Conservation (phyloP, 345 rosid species). For the Sisymbrium irio region DNA sequence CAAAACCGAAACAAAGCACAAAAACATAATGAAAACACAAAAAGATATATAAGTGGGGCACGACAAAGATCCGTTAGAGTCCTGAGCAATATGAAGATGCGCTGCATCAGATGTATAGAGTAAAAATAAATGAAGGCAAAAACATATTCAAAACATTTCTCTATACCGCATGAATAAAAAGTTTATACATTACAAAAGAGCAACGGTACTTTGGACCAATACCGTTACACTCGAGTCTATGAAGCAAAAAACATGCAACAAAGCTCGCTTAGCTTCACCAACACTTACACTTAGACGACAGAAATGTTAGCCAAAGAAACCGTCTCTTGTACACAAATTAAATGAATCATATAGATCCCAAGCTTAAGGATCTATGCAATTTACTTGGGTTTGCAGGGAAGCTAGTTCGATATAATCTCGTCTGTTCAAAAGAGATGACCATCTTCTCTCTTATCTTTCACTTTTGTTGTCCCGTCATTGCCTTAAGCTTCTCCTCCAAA, state of each 20-base stretch:
- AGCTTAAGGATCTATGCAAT: slow-evolving; percentile 15
- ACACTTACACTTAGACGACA: slow-evolving; percentile 19
- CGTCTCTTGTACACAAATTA: slow-evolving; percentile 20
- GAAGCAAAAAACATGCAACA: slow-evolving; percentile 32
- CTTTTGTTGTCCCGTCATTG: slow-evolving; percentile 62
- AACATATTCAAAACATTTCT: slow-evolving; percentile 15
- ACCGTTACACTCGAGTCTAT: slow-evolving; percentile 21
- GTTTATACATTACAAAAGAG: slow-evolving; percentile 26
- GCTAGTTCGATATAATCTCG: not conserved
- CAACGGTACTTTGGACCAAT: slow-evolving; percentile 7
- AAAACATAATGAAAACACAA: too few relatives aligned
- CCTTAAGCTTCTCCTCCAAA: slow-evolving; percentile 79
- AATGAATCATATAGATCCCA: slow-evolving; percentile 29
- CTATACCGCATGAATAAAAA: slow-evolving; percentile 23
- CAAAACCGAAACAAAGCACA: too few relatives aligned
- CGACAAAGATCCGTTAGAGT: too few relatives aligned
- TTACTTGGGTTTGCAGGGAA: slow-evolving; percentile 10
- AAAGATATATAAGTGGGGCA: too few relatives aligned
- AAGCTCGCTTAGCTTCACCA: slow-evolving; percentile 17
- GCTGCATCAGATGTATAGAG: too few relatives aligned
- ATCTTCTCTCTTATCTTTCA: slow-evolving; percentile 32
- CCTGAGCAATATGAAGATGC: too few relatives aligned
- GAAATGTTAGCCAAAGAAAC: slow-evolving; percentile 28
- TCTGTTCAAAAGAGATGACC: slow-evolving; percentile 16
- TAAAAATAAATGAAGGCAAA: not conserved